Base-by-base conservation (phyloP, 805 yeast genomes). In the Hanseniaspora jakobsenii region DNA sequence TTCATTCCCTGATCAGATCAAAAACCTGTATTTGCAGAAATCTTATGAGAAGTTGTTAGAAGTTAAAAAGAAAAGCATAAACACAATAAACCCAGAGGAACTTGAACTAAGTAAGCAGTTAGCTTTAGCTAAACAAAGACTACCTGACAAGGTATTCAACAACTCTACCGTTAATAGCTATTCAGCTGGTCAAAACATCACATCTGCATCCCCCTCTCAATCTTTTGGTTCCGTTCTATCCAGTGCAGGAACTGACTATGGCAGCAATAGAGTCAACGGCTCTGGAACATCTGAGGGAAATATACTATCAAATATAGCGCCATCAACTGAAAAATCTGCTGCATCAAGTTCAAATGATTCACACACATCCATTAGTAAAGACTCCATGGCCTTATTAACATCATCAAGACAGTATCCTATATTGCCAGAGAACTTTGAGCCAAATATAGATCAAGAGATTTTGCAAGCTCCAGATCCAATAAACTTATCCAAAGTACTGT, bases 41-140 rank as follows among this genome's bases (percentile, higher is more conserved):
- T 36, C 48, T 3, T 45, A 38, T 34, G 48, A 45, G 30, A 41
- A 45, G 14, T 21, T 45, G 3, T 18, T 38, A 14, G 48, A 45
- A 45, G 48, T 44, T 3, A 38, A 38, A 17, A 28, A 17, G 18
- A 32, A 30, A 24, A 26, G 42, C 3, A 13, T 38, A 13, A 17
- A 38, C 13, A 28, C 36, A 8, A 23, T 14, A n/a, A 36, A 29
- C 16, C 27, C 46, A 21, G 16, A n/a, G 3, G 36, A 42, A 8
- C 28, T 30, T 22, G 31, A 42, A 13, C 9, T 42, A 4, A 29
- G 31, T 22, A 28, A 26, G 6, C 32, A 23, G 12, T 16, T 42
- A 12, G n/a, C 39, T 2, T 14, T 42, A 13, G 46, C 46, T 14
- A 42, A 42, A 30, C 46, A 42, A 5, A 21, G 35, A n/a, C 19